Evolutionary conservation across 2,329 filamentous ascomycete genomes (phyloP).

Genomic region (Teratosphaeria nubilosa): DNA sequence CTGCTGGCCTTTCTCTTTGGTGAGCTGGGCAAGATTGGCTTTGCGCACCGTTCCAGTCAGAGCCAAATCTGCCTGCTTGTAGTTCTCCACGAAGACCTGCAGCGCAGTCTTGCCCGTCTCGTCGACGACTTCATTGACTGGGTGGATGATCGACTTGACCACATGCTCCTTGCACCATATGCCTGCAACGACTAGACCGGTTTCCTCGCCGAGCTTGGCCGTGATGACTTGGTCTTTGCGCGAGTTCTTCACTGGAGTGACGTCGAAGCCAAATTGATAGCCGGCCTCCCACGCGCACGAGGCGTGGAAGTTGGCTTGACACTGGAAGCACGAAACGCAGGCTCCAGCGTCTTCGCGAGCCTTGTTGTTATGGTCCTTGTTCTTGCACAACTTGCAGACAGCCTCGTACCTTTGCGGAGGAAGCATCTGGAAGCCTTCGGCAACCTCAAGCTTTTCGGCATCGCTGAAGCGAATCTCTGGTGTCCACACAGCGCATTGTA

Average conservation of each 20-base stretch:
- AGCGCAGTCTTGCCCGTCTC: conserved; percentile 67
- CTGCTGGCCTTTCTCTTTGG: conserved; percentile 41
- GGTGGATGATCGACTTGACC: conserved; percentile 62
- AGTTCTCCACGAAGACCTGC: conserved; percentile 77
- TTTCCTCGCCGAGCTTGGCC: conserved; percentile 71
- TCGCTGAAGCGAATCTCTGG: conserved; percentile 89
- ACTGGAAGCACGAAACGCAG: conserved; percentile 72
- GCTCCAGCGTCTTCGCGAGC: conserved; percentile 46
- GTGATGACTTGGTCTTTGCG: conserved; percentile 70
- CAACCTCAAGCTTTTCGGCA: conserved; percentile 69
- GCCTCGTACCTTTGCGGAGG: conserved; percentile 62
- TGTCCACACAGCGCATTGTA: conserved; percentile 84
- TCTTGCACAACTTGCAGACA: conserved; percentile 74
- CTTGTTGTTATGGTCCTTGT: conserved; percentile 33
- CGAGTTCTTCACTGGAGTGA: conserved; percentile 80
- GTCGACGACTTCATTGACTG: conserved; percentile 65
- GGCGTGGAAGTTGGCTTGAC: conserved; percentile 64
- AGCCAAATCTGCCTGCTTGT: conserved; percentile 87
- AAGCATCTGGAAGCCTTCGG: conserved; percentile 83
- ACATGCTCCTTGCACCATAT: conserved; percentile 86
- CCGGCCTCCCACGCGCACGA: conserved; percentile 80
- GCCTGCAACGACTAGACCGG: conserved; percentile 70
- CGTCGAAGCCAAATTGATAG: conserved; percentile 79
- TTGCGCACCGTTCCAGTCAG: conserved; percentile 89
- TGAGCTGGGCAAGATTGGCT: conserved; percentile 62